Base-by-base conservation (phyloP, 345 rosid species). In the Salix purpurea region DNA sequence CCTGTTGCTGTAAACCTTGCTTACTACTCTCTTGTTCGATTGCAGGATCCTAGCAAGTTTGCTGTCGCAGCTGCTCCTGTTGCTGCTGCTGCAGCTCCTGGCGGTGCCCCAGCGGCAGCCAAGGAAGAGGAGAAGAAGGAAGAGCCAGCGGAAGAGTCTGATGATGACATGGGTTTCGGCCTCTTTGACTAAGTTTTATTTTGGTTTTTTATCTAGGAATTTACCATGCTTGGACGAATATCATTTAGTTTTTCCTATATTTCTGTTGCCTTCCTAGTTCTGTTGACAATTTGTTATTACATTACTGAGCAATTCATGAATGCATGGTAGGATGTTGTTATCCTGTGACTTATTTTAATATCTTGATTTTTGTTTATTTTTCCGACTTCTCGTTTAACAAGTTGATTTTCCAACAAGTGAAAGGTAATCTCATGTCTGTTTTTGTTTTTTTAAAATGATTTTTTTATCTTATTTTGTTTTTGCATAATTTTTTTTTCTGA, bases 141-240 rank as follows among this genome's bases (percentile, higher is more conserved):
- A 10, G 96, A 91, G 69, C 91, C 95, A 3, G 91, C 84, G 0
- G 97, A 94, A 56, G 97, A 91, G 86, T 91, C 97, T n/a, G 98
- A 94, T 44, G 97, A 82, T 1, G 97, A 94, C 80, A 86, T 92
- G 97, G 98, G 98, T 46, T 88, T 94, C 81, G 79, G 92, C 80
- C 86, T 92, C 44, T 90, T 92, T 56, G 97, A 91, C 71, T 92
- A 87, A 80, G 84, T 65, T 70, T 40, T 16, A 3, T 67, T 5
- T 56, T 21, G 15, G 15, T 39, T 71, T 42, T 40, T 4, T 54
- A 16, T 40, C 4, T 65, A 56, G 56, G 34, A 44, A 65, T 65
- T 30, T 30, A 56, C 28, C 62, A n/a, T 56, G 62, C 12, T 3
- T 9, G 10, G 62, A 12, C 12, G 26, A 23, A n/a, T 21, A n/a